These are phyloP conservation scores for Debaryomyces prosopidis DNA, from an alignment of 805 yeast species.

Conservation along the genomic window DNA sequence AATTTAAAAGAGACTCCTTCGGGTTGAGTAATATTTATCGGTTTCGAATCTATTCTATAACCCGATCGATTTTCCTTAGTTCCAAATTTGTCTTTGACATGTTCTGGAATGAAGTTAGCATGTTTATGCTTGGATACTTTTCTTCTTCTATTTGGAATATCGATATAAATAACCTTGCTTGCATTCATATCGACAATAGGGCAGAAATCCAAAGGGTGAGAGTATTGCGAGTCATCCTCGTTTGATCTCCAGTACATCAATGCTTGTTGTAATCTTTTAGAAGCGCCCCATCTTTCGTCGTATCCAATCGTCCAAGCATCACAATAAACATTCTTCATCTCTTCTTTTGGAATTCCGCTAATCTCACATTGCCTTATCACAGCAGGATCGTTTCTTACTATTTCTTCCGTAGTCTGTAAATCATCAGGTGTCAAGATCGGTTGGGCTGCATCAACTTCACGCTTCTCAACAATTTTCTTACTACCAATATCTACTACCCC, in stretches of 20 bases:
- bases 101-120: slow-evolving; percentile 69
- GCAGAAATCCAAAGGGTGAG: slow-evolving; percentile 78
- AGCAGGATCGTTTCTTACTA: slow-evolving; percentile 67
- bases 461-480: slow-evolving; percentile 46
- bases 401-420: slow-evolving; percentile 58
- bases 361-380: slow-evolving; percentile 73
- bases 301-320: slow-evolving; percentile 73
- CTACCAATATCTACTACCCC: slow-evolving; percentile 64
- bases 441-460: slow-evolving; percentile 59
- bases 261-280: slow-evolving; percentile 76
- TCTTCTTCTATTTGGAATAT: slow-evolving; percentile 74
- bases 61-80: slow-evolving; percentile 44
- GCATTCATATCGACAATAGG: slow-evolving; percentile 79
- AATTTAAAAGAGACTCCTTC: slow-evolving; percentile 78
- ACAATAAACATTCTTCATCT: slow-evolving; percentile 62
- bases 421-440: slow-evolving; percentile 76
- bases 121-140: slow-evolving; percentile 68
- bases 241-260: slow-evolving; percentile 73
- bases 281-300: slow-evolving; percentile 78
- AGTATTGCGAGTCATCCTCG: slow-evolving; percentile 75
- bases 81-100: slow-evolving; percentile 60
- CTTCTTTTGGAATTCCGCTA: slow-evolving; percentile 64
- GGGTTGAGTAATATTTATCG: slow-evolving; percentile 74
- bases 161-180: slow-evolving; percentile 68
- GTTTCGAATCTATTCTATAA: slow-evolving; percentile 62